A percentile compares a stretch with the other conserved stretches of the same genome.
Conservation (phyloP, 108 stramenopile genomes). For the Discostella pseudostelligera region DNA sequence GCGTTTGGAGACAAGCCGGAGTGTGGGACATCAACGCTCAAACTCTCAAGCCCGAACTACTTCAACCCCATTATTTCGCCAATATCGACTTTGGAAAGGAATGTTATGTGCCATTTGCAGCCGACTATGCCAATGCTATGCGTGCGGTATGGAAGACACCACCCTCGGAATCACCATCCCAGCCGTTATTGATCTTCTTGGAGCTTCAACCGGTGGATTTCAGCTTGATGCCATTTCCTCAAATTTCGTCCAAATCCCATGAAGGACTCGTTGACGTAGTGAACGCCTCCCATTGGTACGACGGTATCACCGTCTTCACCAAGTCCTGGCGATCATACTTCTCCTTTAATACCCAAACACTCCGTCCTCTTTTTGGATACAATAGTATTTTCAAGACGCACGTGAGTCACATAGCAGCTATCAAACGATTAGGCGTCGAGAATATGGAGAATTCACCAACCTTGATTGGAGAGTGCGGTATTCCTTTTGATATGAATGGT, state of each 20-base stretch:
- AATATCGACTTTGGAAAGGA: slow-evolving; percentile 31
- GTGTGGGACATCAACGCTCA: slow-evolving; percentile 26
- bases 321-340: slow-evolving; percentile 34
- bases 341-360: slow-evolving; percentile 27
- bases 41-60: slow-evolving; percentile 15
- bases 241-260: slow-evolving; percentile 14
- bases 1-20: slow-evolving; percentile 35
- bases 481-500: slow-evolving; percentile 38
- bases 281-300: slow-evolving; percentile 51
- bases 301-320: slow-evolving; percentile 49
- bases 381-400: slow-evolving; percentile 20
- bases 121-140: slow-evolving; percentile 14
- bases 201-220: slow-evolving; percentile 32
- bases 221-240: slow-evolving; percentile 23
- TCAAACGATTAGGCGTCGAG: slow-evolving; percentile 21
- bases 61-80: slow-evolving; percentile 28
- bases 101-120: slow-evolving; percentile 31
- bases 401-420: slow-evolving; percentile 18
- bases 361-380: slow-evolving; percentile 31
- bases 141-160: slow-evolving; percentile 13
- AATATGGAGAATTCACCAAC: slow-evolving; percentile 39
- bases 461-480: slow-evolving; percentile 43
- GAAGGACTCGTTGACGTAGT: slow-evolving; percentile 15
- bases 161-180: background rate
- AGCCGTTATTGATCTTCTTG: slow-evolving; percentile 19